Percentiles rank a stretch among this genome's conserved stretches.
Conservation (phyloP, 1,284 basidiomycete species). For the Puccinia polysora region DNA sequence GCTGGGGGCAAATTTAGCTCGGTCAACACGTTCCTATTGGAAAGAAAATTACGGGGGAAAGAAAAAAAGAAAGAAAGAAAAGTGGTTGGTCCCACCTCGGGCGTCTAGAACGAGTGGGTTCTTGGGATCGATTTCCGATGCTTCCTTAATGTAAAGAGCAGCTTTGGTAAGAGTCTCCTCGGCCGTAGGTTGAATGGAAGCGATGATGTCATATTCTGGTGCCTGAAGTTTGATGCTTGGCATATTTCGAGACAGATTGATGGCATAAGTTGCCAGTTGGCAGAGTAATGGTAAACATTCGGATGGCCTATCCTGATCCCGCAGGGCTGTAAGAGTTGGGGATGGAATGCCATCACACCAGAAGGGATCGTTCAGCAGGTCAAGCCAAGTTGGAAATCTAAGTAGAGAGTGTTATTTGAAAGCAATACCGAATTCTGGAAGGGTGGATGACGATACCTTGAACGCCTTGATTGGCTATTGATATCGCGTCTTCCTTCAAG, state of each 20-base stretch:
- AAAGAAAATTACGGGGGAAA: background rate
- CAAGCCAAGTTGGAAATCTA: too few species aligned
- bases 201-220: constrained; percentile 20
- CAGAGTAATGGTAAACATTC: constrained; percentile 39
- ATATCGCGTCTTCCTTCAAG: constrained; percentile 23
- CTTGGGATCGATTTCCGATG: constrained; percentile 17
- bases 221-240: constrained; percentile 19
- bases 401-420: too few species aligned
- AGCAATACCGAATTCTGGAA: background rate
- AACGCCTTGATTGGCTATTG: constrained; percentile 30
- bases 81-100: constrained; percentile 9
- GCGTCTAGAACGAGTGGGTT: constrained; percentile 30
- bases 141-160: constrained; percentile 27
- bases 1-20: background rate
- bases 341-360: background rate
- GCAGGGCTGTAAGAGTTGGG: constrained; percentile 15
- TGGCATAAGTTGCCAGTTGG: constrained; percentile 18
- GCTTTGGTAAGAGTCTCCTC: constrained; percentile 17
- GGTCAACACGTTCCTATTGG: background rate
- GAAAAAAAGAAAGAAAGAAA: background rate
- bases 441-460: background rate
- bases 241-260: constrained; percentile 12
- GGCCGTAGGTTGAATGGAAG: constrained; percentile 3
- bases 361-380: too few species aligned
- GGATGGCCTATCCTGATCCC: constrained; percentile 21